phyloP scores from a whole-genome alignment of 192 early-diverging fungal genomes.

The Diversispora epigaea region DNA sequence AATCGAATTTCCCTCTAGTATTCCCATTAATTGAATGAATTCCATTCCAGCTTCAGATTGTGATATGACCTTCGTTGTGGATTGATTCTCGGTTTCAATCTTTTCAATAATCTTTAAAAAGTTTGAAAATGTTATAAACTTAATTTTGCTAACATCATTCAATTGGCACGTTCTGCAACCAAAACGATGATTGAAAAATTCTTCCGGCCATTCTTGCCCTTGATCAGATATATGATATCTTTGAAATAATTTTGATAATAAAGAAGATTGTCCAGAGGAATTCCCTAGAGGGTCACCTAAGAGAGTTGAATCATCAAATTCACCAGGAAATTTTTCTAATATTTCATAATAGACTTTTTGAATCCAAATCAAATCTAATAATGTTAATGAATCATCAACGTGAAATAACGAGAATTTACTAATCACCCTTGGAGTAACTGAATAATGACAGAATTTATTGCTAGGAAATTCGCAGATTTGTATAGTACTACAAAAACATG shows the following conservation, averaged over 20 bases:
- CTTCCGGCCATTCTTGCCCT: neutral
- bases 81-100: neutral
- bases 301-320: neutral
- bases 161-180: neutral
- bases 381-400: neutral
- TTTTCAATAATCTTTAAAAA: neutral
- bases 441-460: neutral
- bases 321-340: neutral
- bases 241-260: neutral
- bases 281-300: neutral
- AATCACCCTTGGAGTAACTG: neutral
- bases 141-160: neutral
- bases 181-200: constrained; percentile 3
- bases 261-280: neutral
- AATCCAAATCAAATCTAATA: constrained; percentile 5
- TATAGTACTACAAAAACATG: constrained; percentile 9
- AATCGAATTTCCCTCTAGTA: neutral
- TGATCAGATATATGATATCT: neutral
- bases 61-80: neutral
- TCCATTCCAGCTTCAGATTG: neutral
- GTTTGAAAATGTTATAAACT: neutral
- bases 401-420: constrained; percentile 9
- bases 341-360: constrained; percentile 2
- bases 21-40: neutral
- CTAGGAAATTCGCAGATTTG: neutral